phyloP scores from a whole-genome alignment of 2,329 filamentous ascomycete genomes.

The Neopestalotiopsis clavispora region DNA sequence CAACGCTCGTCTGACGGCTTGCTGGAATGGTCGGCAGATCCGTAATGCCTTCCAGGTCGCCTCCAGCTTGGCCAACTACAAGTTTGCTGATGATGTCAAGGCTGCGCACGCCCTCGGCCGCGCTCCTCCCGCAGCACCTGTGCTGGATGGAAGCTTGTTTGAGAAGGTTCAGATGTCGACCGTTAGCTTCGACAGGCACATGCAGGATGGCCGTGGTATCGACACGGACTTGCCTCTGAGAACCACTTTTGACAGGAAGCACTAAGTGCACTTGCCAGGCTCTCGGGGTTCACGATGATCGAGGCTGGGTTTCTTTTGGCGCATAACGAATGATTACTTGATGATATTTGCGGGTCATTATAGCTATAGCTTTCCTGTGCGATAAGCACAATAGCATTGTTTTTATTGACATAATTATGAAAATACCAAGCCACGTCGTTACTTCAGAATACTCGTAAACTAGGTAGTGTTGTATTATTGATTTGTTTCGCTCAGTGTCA shows the following conservation, averaged over 20 bases:
- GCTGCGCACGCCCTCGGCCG: slow-evolving; percentile 37
- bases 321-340: not conserved
- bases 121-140: slow-evolving; percentile 38
- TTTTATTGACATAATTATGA: too few relatives aligned
- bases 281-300: not conserved
- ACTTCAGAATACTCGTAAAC: too few relatives aligned
- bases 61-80: slow-evolving; percentile 42
- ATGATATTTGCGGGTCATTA: not conserved
- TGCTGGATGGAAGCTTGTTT: slow-evolving; percentile 42
- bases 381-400: too few relatives aligned
- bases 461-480: too few relatives aligned
- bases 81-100: slow-evolving; percentile 36
- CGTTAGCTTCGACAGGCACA: slow-evolving; percentile 46
- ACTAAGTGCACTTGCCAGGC: not conserved
- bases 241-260: slow-evolving; percentile 33
- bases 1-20: slow-evolving; percentile 23
- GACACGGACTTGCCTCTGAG: slow-evolving; percentile 39
- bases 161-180: slow-evolving; percentile 50
- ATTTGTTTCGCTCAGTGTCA: too few relatives aligned
- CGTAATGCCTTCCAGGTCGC: slow-evolving; percentile 40
- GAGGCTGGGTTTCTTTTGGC: not conserved
- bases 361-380: not conserved
- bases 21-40: slow-evolving; percentile 41
- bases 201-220: slow-evolving; percentile 44
- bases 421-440: too few relatives aligned